Conservation (phyloP, 2,329 filamentous ascomycete genomes). For the Colletotrichum filicis region DNA sequence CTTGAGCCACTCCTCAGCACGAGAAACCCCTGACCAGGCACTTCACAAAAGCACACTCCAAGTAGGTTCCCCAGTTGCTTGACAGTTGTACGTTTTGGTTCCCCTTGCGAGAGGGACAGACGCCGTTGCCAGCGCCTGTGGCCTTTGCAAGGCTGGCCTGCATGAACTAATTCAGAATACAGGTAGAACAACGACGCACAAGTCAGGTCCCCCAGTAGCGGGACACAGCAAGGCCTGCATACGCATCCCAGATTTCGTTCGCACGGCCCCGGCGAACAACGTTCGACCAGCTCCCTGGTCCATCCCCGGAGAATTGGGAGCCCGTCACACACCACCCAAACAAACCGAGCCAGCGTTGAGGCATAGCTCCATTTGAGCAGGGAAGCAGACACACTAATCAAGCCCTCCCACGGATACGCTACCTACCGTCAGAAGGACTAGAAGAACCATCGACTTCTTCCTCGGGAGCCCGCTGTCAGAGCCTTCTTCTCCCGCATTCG, state of each 20-base stretch:
- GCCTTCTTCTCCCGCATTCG: not conserved
- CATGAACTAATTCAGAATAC: conserved; percentile 35
- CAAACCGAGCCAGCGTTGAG: conserved; percentile 15
- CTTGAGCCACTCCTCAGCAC: conserved; percentile 18
- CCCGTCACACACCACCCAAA: conserved; percentile 28
- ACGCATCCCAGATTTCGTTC: conserved; percentile 26
- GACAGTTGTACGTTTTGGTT: conserved; percentile 20
- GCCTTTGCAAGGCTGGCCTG: conserved; percentile 33
- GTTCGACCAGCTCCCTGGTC: conserved; percentile 32
- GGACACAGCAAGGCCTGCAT: conserved; percentile 28
- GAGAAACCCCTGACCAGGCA: conserved; percentile 12
- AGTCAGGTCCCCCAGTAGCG: conserved; percentile 29
- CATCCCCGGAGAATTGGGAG: conserved; percentile 32
- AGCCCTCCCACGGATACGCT: not conserved
- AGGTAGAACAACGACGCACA: conserved; percentile 14
- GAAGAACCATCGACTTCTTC: conserved; percentile 23
- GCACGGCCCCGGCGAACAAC: conserved; percentile 35
- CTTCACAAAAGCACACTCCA: not conserved
- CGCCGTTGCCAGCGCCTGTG: conserved; percentile 13
- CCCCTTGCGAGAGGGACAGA: conserved; percentile 17
- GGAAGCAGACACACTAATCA: conserved; percentile 6
- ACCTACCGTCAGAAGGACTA: conserved; percentile 22
- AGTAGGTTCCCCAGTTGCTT: conserved; percentile 10
- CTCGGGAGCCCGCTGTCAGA: conserved; percentile 7
- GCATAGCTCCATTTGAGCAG: conserved; percentile 15